phyloP scores from a whole-genome alignment of 768 basidiomycete species.

The Termitomyces eurrhizus region DNA sequence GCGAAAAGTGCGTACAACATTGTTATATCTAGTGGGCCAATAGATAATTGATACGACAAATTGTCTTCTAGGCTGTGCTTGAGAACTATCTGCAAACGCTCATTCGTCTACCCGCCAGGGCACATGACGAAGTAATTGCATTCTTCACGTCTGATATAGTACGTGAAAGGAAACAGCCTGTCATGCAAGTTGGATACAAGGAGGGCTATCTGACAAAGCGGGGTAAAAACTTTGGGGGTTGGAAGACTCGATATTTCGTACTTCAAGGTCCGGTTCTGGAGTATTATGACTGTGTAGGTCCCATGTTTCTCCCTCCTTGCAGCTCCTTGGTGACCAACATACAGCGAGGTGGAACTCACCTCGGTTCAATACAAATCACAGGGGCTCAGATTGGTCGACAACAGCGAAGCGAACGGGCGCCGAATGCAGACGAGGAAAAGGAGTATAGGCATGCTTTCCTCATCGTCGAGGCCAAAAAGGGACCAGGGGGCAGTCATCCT shows the following conservation, averaged over 20 bases:
- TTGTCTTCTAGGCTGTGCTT: slow-evolving; percentile 52
- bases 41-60: neutral
- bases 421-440: slow-evolving; percentile 75
- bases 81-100: slow-evolving; percentile 86
- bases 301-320: slow-evolving; percentile 6
- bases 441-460: slow-evolving; percentile 97
- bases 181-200: slow-evolving; percentile 80
- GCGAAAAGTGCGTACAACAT: slow-evolving; percentile 64
- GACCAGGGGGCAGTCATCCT: slow-evolving; percentile 61
- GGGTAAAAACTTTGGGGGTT: slow-evolving; percentile 96
- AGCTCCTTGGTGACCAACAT: slow-evolving; percentile 14
- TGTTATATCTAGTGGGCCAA: neutral
- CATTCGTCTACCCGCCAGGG: slow-evolving; percentile 77
- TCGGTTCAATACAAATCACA: slow-evolving; percentile 89
- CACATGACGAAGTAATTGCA: slow-evolving; percentile 84
- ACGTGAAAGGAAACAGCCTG: slow-evolving; percentile 69
- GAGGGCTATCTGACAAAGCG: slow-evolving; percentile 95
- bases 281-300: slow-evolving; percentile 92
- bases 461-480: slow-evolving; percentile 85
- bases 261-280: slow-evolving; percentile 86
- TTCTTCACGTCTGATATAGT: slow-evolving; percentile 92
- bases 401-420: slow-evolving; percentile 55
- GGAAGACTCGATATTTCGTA: slow-evolving; percentile 96
- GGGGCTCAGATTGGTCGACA: slow-evolving; percentile 96
- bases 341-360: slow-evolving; percentile 86